phyloP scores from a whole-genome alignment of 1,284 basidiomycete genomes.

The Cutaneotrichosporon daszewskae region DNA sequence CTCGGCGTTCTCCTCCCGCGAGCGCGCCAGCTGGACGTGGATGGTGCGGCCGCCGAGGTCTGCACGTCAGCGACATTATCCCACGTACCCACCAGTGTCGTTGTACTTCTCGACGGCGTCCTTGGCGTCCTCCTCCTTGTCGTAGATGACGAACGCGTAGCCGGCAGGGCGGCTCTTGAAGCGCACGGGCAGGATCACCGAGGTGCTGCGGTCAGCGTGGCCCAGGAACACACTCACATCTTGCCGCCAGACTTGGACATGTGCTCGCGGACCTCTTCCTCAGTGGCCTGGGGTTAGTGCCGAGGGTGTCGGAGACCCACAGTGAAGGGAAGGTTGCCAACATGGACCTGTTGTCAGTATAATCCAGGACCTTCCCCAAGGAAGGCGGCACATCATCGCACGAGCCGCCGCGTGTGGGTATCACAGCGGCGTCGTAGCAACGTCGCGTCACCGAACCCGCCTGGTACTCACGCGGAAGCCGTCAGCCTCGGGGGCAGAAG shows the following conservation, averaged over 20 bases:
- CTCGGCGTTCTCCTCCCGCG: constrained; percentile 73
- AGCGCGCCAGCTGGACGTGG: constrained; percentile 84
- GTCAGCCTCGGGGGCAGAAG: constrained; percentile 14
- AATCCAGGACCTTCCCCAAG: not conserved
- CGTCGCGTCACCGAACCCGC: not conserved
- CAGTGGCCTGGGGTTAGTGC: constrained; percentile 26
- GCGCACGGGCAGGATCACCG: constrained; percentile 34
- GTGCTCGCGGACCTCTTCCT: constrained; percentile 41
- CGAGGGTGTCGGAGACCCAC: constrained; percentile 13
- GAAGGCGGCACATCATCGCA: not conserved
- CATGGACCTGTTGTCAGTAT: constrained; percentile 36
- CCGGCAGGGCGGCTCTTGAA: constrained; percentile 54
- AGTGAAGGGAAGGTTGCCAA: constrained; percentile 45
- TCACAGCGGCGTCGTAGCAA: not conserved
- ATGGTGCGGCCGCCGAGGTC: constrained; percentile 79
- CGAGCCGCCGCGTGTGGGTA: not conserved
- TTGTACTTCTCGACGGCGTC: constrained; percentile 79
- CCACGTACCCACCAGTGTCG: constrained; percentile 47
- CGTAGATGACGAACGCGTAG: constrained; percentile 84
- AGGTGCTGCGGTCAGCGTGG: constrained; percentile 21
- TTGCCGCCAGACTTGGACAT: constrained; percentile 35
- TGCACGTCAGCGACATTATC: constrained; percentile 10
- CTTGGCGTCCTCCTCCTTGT: constrained; percentile 72
- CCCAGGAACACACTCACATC: constrained; percentile 27
- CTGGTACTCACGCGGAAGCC: constrained; percentile 22